Evolutionary conservation across 2,329 filamentous ascomycete genomes (phyloP), one percentile per base, ranked within the genome.

Genomic region (Pyrenochaeta sp.): DNA sequence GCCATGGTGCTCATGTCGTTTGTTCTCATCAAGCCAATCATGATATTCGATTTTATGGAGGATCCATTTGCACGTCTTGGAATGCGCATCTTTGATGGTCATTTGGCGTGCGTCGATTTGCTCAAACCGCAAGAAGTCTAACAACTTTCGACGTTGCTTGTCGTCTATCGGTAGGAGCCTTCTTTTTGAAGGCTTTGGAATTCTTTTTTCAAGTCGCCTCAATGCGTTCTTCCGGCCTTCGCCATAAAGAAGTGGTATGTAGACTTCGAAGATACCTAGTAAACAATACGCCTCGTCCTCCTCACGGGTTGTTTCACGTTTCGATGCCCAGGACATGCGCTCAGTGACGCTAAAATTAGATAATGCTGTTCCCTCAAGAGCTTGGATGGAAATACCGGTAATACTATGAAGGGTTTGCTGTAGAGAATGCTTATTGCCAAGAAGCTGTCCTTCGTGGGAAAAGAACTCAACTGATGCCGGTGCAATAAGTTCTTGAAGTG

Each of bases 61-160:
- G 0, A 83, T 63, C 81, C 80, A 83, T 37, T 67, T 56, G 57
- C 58, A 61, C 0, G 80, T 80, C 19, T 66, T 69, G 0, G 56
- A 54, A 53, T 81, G 67, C 0, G 80, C 78, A 0, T 67, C 56
- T 37, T 73, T 76, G 42, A 83, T 77, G 0, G 37, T 75, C 0
- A 57, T 59, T 9, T 75, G 72, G 0, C 77, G 77, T 34, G 72
- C 62, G 54, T 80, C 71, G 0, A 81, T 76, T 39, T 79, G 67
- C 0, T 75, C 62, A 34, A 52, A 52, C 2, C 37, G 27, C 13
- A 40, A 40, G 5, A 12, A 7, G 13, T 40, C 37, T 22, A 40
- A n/a, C 13, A 40, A 5, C 13, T 5, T 22, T 5, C 19, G 5
- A 5, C 37, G 13, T 12, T 40, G 37, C 13, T 40, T 15, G 13